phyloP scores from a whole-genome alignment of 176 grass and related monocot genomes.

The Oryza meridionalis region DNA sequence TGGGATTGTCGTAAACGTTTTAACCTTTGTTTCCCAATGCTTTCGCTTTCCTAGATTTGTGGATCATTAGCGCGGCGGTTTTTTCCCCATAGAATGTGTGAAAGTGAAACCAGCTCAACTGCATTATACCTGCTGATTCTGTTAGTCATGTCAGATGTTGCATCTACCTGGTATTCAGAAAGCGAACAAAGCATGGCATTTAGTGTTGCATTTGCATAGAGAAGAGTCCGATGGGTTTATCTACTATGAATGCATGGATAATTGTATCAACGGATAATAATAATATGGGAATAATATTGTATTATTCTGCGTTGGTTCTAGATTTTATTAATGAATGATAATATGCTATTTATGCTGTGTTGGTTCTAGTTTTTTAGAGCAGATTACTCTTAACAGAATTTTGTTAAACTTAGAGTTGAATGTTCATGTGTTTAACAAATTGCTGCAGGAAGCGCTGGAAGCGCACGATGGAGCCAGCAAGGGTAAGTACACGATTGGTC shows the following conservation, averaged over 20 bases:
- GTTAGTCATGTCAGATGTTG: constrained; percentile 3
- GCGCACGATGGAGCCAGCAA: constrained; percentile 85
- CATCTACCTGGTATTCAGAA: background rate
- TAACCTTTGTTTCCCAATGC: background rate
- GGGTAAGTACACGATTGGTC: constrained; percentile 95
- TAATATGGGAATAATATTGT: background rate
- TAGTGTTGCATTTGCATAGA: background rate
- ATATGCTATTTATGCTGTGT: constrained; percentile 1
- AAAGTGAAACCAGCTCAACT: background rate
- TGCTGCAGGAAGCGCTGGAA: constrained; percentile 82
- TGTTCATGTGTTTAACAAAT: constrained; percentile 20
- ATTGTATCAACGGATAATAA: background rate
- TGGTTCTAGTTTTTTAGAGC: constrained; percentile 4
- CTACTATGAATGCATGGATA: background rate
- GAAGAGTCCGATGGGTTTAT: background rate
- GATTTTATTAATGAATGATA: background rate
- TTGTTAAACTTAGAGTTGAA: background rate
- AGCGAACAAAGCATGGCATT: background rate
- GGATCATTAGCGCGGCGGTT: background rate
- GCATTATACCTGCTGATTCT: background rate
- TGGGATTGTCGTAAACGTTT: background rate
- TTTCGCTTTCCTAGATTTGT: background rate
- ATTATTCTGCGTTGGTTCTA: constrained; percentile 1
- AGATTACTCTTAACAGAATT: background rate
- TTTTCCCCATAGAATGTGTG: background rate